A percentile compares a stretch with the other conserved stretches of the same genome.
Evolutionary conservation across 345 rosid species (phyloP).

Genomic region (Eucalyptus melliodora): DNA sequence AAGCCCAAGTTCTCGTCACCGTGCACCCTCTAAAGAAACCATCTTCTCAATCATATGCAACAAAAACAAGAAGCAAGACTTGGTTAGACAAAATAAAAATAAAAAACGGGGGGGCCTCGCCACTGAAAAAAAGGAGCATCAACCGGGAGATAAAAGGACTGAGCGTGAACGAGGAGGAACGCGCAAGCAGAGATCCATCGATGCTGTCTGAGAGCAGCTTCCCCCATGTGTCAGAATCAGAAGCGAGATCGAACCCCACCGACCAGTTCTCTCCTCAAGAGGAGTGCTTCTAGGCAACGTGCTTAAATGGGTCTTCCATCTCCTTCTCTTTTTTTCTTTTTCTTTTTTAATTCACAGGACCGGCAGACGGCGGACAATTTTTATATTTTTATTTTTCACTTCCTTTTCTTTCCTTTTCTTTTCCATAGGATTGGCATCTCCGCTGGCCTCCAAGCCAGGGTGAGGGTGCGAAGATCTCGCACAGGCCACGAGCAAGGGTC

Average conservation of each 20-base stretch:
- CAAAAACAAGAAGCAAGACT: background rate
- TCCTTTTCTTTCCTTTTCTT: too few species aligned
- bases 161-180: background rate
- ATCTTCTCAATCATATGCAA: background rate
- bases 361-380: background rate
- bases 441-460: fast-evolving
- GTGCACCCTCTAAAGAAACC: background rate
- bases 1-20: too few species aligned
- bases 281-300: background rate
- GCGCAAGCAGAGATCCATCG: slow-evolving; percentile 6
- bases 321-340: background rate
- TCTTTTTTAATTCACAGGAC: background rate
- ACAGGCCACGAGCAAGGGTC: too few species aligned
- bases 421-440: background rate
- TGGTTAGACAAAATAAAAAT: too few species aligned
- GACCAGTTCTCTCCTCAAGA: background rate
- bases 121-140: slow-evolving; percentile 46
- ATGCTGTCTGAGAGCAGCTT: background rate
- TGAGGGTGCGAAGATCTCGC: background rate
- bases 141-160: slow-evolving; percentile 61
- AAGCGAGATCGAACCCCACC: background rate
- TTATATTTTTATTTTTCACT: too few species aligned
- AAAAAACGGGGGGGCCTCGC: background rate
- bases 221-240: slow-evolving; percentile 12
- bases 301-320: background rate